These are phyloP conservation scores for Puccinellia tenuiflora DNA, from an alignment of 176 grass and related monocot genomes.

Conservation along the genomic window DNA sequence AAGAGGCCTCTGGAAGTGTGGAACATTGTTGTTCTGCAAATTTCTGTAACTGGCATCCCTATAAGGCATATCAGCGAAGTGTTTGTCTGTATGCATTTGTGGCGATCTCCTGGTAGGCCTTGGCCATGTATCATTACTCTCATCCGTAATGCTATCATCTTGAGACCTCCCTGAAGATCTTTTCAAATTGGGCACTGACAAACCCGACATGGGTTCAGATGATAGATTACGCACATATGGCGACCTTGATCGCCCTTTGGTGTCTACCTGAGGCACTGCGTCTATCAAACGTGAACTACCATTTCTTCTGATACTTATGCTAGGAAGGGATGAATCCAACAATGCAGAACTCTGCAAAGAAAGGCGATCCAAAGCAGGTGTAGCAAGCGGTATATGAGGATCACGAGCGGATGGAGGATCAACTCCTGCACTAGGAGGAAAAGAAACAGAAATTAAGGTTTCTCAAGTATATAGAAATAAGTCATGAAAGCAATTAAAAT, in stretches of 20 bases:
- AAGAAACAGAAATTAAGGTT: slow-evolving; percentile 28
- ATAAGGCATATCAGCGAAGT: slow-evolving; percentile 50
- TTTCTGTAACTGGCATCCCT: slow-evolving; percentile 55
- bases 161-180: slow-evolving; percentile 53
- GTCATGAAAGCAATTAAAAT: not conserved
- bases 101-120: slow-evolving; percentile 25
- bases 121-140: slow-evolving; percentile 34
- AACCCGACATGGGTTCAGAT: slow-evolving; percentile 46
- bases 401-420: slow-evolving; percentile 71
- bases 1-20: slow-evolving; percentile 88
- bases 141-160: slow-evolving; percentile 37
- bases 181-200: slow-evolving; percentile 52
- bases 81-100: slow-evolving; percentile 51
- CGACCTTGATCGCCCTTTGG: slow-evolving; percentile 52
- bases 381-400: slow-evolving; percentile 41
- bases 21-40: slow-evolving; percentile 43
- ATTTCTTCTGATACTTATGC: slow-evolving; percentile 50
- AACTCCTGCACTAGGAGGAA: slow-evolving; percentile 78
- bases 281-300: slow-evolving; percentile 44
- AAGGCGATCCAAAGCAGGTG: slow-evolving; percentile 33
- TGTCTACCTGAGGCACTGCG: slow-evolving; percentile 31
- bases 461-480: slow-evolving; percentile 18
- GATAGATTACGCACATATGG: slow-evolving; percentile 51
- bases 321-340: slow-evolving; percentile 50
- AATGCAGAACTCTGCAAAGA: slow-evolving; percentile 43